These are phyloP conservation scores for Paramecium bursaria DNA, from an alignment of 73 alveolate species.

Conservation along the genomic window DNA sequence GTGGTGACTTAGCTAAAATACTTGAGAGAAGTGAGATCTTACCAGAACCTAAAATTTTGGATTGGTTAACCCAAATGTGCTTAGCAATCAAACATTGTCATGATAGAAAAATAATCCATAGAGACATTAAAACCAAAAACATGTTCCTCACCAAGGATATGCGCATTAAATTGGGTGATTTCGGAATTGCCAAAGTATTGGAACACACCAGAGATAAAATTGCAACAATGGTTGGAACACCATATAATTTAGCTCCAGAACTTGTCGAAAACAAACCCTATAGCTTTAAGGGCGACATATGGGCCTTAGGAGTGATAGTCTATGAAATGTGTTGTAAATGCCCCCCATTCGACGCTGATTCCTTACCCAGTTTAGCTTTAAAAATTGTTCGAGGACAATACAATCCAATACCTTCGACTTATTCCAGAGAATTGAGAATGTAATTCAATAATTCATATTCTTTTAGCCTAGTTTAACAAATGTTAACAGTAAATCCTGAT, in stretches of 20 bases:
- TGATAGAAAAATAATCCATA: slow-evolving; percentile 94
- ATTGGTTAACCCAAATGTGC: slow-evolving; percentile 88
- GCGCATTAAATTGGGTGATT: slow-evolving; percentile 96
- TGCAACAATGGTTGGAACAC: slow-evolving; percentile 96
- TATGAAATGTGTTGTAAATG: slow-evolving; percentile 90
- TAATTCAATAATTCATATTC: not conserved
- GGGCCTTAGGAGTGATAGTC: slow-evolving; percentile 90
- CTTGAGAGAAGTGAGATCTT: slow-evolving; percentile 69
- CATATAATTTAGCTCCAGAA: slow-evolving; percentile 96
- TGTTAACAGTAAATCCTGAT: slow-evolving; percentile 81
- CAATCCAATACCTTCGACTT: slow-evolving; percentile 77
- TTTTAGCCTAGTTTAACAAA: slow-evolving; percentile 68
- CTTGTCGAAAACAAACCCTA: slow-evolving; percentile 87
- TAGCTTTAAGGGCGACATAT: slow-evolving; percentile 81
- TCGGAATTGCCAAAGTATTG: slow-evolving; percentile 96
- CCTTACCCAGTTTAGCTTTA: slow-evolving; percentile 81
- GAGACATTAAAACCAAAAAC: slow-evolving; percentile 94
- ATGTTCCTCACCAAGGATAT: slow-evolving; percentile 94
- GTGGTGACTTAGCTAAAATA: slow-evolving; percentile 80
- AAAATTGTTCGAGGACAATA: slow-evolving; percentile 85
- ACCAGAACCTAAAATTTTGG: slow-evolving; percentile 81
- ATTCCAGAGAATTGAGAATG: slow-evolving; percentile 76
- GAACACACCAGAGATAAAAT: slow-evolving; percentile 89
- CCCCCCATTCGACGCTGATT: slow-evolving; percentile 94
- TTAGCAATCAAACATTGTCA: slow-evolving; percentile 89